Evolutionary conservation across 768 basidiomycete genomes (phyloP).

Genomic region (Rhizopogon sp.): DNA sequence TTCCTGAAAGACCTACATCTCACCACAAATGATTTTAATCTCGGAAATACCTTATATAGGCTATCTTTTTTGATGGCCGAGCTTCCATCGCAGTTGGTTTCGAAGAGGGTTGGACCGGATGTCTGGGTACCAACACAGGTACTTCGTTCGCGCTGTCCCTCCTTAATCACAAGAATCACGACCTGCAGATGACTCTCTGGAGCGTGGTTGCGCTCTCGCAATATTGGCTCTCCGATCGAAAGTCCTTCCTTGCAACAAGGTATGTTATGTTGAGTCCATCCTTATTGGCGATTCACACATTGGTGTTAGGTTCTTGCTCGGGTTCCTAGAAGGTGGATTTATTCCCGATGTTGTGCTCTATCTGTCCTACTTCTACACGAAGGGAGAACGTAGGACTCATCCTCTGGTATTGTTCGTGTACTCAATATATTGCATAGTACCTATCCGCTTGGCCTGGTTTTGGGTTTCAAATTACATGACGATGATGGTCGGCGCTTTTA

Average conservation of each 20-base stretch:
- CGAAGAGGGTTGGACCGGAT: conserved; percentile 65
- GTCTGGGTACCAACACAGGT: conserved; percentile 61
- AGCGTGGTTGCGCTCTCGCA: conserved; percentile 51
- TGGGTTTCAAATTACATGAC: conserved; percentile 59
- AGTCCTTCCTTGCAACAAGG: conserved; percentile 52
- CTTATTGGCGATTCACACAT: not conserved
- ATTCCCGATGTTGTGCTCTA: conserved; percentile 63
- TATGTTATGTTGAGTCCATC: conserved; percentile 11
- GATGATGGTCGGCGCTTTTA: conserved; percentile 53
- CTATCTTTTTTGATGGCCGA: conserved; percentile 47
- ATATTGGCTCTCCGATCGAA: conserved; percentile 51
- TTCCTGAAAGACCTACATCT: conserved; percentile 57
- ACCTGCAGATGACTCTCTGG: conserved; percentile 47
- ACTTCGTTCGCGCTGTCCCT: not conserved
- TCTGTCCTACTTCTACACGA: conserved; percentile 62
- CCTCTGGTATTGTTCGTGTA: not conserved
- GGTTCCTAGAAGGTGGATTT: conserved; percentile 62
- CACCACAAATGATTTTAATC: conserved; percentile 60
- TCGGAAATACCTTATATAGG: conserved; percentile 57
- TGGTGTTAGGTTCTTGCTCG: conserved; percentile 39
- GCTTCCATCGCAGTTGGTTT: conserved; percentile 62
- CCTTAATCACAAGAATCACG: not conserved
- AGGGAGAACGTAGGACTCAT: conserved; percentile 37
- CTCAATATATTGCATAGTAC: not conserved
- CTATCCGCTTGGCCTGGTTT: conserved; percentile 56